Evolutionary conservation across 768 basidiomycete species (phyloP).

Genomic region (Mycena vitilis): DNA sequence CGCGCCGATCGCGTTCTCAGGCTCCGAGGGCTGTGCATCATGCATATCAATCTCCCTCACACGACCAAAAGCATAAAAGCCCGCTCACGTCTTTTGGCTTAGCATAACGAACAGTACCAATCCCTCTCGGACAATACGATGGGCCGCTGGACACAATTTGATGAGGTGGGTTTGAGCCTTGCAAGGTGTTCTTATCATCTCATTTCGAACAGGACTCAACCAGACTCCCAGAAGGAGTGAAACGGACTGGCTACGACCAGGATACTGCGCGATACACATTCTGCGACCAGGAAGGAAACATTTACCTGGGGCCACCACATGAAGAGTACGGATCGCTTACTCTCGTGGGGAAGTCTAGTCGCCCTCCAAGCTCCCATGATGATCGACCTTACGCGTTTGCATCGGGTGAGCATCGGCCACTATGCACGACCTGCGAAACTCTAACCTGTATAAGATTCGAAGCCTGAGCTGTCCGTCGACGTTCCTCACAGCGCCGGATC

Average conservation of each 20-base stretch:
- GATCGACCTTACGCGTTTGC: conserved; percentile 33
- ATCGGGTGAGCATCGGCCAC: conserved; percentile 17
- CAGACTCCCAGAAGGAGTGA: conserved; percentile 60
- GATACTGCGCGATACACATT: conserved; percentile 65
- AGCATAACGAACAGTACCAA: too few relatives aligned
- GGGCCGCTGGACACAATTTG: conserved; percentile 47
- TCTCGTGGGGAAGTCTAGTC: conserved; percentile 46
- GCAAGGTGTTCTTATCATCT: not conserved
- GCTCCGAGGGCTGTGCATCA: not conserved
- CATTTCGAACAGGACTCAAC: conserved; percentile 46
- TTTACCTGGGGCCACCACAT: conserved; percentile 60
- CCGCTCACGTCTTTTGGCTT: not conserved
- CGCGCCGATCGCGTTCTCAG: not conserved
- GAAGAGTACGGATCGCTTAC: conserved; percentile 56
- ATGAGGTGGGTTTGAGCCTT: conserved; percentile 47
- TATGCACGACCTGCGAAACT: not conserved
- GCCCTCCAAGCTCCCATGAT: conserved; percentile 39
- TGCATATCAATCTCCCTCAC: not conserved
- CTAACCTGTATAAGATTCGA: not conserved
- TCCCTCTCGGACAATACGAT: conserved; percentile 28
- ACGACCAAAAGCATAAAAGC: not conserved
- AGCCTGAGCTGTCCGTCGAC: conserved; percentile 22
- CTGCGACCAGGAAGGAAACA: conserved; percentile 54
- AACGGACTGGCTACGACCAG: conserved; percentile 64
- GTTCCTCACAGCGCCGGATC: conserved; percentile 30